Evolutionary conservation across 345 rosid species (phyloP), one percentile per base, ranked within the genome.

Genomic region (Turritis glabra): DNA sequence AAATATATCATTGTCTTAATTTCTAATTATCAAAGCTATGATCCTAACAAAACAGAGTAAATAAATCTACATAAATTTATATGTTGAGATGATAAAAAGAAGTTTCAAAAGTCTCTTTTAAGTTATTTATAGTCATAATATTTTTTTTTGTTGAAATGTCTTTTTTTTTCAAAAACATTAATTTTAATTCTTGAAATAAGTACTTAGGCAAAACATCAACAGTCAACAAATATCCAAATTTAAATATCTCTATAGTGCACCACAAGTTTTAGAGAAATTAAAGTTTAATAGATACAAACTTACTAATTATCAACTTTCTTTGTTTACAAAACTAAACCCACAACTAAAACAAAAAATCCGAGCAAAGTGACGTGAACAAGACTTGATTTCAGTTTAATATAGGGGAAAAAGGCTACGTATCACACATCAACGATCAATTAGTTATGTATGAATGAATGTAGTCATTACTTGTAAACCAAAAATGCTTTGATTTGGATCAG

Each of bases 381-480:
- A 18, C 35, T 68, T 40, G 12, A 27, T 11, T 26, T 40, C 40
- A n/a, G 50, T 35, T 23, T 37, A 48, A 50, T 37, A 3, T 11
- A 67, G 0, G 21, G 19, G 13, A 27, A 54, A 41, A 44, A 13
- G 19, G 15, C 12, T 9, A 55, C 38, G 22, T 57, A 22, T 3
- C 23, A 26, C 22, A 32, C 38, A 64, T 64, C 54, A 64, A 22
- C 50, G 17, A 69, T 69, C 54, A 67, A 5, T 61, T 59, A 68
- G 48, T 60, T 59, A 59, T 60, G 33, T 66, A 2, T 56, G 15
- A 4, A 57, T 37, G 44, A 6, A 40, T n/a, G 44, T 22, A 29
- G 53, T 41, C 75, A 69, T 69, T 19, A 61, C 79, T 69, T 76
- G 58, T 53, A 76, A 61, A 68, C 26, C 26, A 69, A 38, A 75